Conservation (phyloP, 139 green algal genomes). For the Volvox reticuliferus region DNA sequence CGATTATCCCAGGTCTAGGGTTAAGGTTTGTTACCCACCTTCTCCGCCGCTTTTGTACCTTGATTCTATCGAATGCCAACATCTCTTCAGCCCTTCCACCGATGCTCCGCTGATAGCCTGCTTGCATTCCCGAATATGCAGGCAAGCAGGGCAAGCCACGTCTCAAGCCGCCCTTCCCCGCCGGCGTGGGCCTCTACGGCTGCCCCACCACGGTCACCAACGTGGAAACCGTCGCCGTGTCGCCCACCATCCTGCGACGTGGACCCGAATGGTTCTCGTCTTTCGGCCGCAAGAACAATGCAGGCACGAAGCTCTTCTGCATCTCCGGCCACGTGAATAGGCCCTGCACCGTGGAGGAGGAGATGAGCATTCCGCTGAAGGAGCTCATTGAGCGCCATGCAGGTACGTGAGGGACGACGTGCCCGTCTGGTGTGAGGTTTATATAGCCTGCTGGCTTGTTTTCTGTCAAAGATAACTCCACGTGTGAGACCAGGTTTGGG, state of each 20-base stretch:
- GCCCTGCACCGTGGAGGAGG: constrained; percentile 98
- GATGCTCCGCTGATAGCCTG: too few relatives aligned
- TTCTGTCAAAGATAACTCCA: too few relatives aligned
- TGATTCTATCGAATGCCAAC: too few relatives aligned
- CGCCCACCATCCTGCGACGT: constrained; percentile 96
- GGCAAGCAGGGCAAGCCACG: constrained; percentile 89
- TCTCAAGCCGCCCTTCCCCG: constrained; percentile 98
- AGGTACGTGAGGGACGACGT: constrained; percentile 57
- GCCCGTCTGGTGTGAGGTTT: neutral
- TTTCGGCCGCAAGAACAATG: constrained; percentile 98
- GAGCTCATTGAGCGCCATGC: constrained; percentile 98
- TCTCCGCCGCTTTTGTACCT: too few relatives aligned
- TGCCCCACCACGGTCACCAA: constrained; percentile 98
- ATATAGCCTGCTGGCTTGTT: too few relatives aligned
- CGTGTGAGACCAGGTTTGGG: too few relatives aligned
- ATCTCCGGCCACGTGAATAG: constrained; percentile 99
- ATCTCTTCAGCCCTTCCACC: too few relatives aligned
- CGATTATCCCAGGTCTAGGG: too few relatives aligned
- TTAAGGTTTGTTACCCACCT: too few relatives aligned
- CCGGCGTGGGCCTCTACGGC: constrained; percentile 96
- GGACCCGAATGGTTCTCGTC: constrained; percentile 96
- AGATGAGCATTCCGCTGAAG: constrained; percentile 96
- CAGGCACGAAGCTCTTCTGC: constrained; percentile 99
- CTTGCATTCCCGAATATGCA: neutral
- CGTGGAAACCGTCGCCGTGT: constrained; percentile 97